phyloP scores from a whole-genome alignment of 139 green algal genomes.

The Dunaliella primolecta region DNA sequence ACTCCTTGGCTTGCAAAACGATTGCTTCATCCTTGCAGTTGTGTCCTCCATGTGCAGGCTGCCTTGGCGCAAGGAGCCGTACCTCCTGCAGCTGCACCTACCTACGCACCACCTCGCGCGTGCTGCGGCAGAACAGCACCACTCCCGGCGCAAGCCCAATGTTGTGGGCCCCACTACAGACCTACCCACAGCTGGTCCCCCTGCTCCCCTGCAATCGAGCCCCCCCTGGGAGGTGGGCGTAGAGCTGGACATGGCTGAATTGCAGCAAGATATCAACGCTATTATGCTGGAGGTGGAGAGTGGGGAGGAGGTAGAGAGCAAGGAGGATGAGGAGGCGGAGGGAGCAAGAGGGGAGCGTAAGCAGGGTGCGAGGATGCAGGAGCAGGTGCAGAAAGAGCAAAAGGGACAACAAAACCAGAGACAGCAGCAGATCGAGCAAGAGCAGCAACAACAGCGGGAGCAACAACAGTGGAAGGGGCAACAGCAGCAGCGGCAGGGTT shows the following conservation, averaged over 20 bases:
- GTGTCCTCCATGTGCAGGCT: constrained; percentile 35
- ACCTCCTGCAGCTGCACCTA: constrained; percentile 60
- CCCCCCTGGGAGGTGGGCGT: constrained; percentile 31
- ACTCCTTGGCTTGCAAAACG: too few species aligned
- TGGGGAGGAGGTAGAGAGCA: neutral
- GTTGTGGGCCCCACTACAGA: too few species aligned
- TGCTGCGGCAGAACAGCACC: constrained; percentile 5
- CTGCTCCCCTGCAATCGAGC: too few species aligned
- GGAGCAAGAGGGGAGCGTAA: neutral
- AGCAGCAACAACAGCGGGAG: neutral
- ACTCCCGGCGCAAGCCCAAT: too few species aligned
- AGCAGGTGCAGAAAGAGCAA: too few species aligned
- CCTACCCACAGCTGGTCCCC: too few species aligned
- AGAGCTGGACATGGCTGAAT: constrained; percentile 21
- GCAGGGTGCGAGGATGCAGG: neutral
- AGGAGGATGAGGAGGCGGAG: neutral
- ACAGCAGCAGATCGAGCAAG: neutral
- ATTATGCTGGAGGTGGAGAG: constrained; percentile 15
- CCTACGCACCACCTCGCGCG: constrained; percentile 25
- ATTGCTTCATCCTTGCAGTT: too few species aligned
- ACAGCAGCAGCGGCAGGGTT: neutral
- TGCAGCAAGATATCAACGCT: constrained; percentile 18
- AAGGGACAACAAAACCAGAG: neutral
- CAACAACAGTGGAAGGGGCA: neutral
- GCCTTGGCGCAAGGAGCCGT: constrained; percentile 54